phyloP scores from a whole-genome alignment of 495 filamentous ascomycete genomes.

The Penicillium cinerascens region DNA sequence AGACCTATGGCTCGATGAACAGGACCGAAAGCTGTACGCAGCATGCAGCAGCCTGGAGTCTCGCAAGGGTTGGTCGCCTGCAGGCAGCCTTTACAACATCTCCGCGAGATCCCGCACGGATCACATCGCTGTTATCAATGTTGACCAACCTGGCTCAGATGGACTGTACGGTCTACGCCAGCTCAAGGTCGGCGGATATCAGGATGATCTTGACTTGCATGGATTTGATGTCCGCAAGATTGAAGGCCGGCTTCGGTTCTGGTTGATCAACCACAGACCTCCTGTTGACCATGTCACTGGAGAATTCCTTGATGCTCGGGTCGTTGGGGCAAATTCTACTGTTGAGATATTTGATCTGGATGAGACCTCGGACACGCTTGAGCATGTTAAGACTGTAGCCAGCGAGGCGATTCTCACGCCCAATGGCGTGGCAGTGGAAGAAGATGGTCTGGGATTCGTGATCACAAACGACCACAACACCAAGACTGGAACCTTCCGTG shows the following conservation, averaged over 20 bases:
- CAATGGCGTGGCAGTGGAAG: conserved; percentile 31
- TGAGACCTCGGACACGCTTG: conserved; percentile 10
- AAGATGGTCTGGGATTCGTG: conserved; percentile 21
- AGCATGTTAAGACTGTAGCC: conserved; percentile 28
- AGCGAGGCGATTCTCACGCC: conserved; percentile 30
- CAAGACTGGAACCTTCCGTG: conserved; percentile 26
- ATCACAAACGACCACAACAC: conserved; percentile 35
- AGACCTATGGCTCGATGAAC: conserved; percentile 11
- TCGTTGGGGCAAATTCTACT: conserved; percentile 36
- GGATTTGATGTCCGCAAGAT: conserved; percentile 26
- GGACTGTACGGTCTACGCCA: conserved; percentile 20
- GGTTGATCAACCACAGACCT: conserved; percentile 39
- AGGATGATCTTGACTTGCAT: conserved; percentile 25
- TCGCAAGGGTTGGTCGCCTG: conserved; percentile 15
- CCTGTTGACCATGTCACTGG: conserved; percentile 31
- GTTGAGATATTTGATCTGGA: conserved; percentile 31
- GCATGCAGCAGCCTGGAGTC: conserved; percentile 12
- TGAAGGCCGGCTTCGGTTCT: conserved; percentile 23
- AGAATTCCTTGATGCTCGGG: conserved; percentile 22
- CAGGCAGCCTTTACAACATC: conserved; percentile 11
- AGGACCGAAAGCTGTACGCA: conserved; percentile 10
- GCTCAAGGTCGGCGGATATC: conserved; percentile 16
- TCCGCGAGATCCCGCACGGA: conserved; percentile 24
- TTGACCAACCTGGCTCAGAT: conserved; percentile 23
- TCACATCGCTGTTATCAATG: conserved; percentile 32